Conservation (phyloP, 2,329 filamentous ascomycete genomes). For the Arachnopeziza araneosa region DNA sequence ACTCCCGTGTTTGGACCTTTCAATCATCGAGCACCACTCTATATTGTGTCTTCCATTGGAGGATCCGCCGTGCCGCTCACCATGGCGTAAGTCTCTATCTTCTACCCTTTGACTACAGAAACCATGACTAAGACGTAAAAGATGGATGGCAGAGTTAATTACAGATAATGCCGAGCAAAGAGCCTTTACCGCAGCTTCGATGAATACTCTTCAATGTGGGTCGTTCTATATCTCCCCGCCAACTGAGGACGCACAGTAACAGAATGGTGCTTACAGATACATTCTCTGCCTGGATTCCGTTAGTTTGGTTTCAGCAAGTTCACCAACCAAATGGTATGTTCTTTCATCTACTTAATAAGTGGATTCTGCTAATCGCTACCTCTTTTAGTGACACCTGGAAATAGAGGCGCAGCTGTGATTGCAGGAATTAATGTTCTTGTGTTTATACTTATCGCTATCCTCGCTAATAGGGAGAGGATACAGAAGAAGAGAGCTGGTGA, state of each 20-base stretch:
- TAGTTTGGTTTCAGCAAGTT: slow-evolving; percentile 60
- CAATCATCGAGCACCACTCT: slow-evolving; percentile 39
- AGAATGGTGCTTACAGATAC: slow-evolving; percentile 48
- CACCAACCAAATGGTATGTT: slow-evolving; percentile 52
- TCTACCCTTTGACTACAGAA: not conserved
- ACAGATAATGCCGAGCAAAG: slow-evolving; percentile 15
- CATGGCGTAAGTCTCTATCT: slow-evolving; percentile 38
- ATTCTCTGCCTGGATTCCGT: slow-evolving; percentile 49
- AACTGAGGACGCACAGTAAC: not conserved
- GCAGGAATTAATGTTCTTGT: slow-evolving; percentile 13
- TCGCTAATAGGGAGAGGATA: slow-evolving; percentile 14
- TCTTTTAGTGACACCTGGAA: slow-evolving; percentile 11
- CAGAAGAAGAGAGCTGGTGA: slow-evolving; percentile 9
- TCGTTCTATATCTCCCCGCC: slow-evolving; percentile 41
- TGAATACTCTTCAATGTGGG: slow-evolving; percentile 35
- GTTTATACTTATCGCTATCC: slow-evolving; percentile 10
- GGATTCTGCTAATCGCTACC: slow-evolving; percentile 22
- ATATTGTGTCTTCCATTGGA: slow-evolving; percentile 45
- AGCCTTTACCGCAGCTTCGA: slow-evolving; percentile 13
- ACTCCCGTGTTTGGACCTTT: slow-evolving; percentile 26
- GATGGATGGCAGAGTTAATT: slow-evolving; percentile 16
- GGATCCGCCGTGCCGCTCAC: slow-evolving; percentile 41
- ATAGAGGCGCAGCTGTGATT: slow-evolving; percentile 14
- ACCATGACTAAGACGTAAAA: not conserved
- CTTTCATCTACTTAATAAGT: slow-evolving; percentile 44